Base-by-base conservation (phyloP, 2,329 filamentous ascomycete species). In the Fusarium sp. region DNA sequence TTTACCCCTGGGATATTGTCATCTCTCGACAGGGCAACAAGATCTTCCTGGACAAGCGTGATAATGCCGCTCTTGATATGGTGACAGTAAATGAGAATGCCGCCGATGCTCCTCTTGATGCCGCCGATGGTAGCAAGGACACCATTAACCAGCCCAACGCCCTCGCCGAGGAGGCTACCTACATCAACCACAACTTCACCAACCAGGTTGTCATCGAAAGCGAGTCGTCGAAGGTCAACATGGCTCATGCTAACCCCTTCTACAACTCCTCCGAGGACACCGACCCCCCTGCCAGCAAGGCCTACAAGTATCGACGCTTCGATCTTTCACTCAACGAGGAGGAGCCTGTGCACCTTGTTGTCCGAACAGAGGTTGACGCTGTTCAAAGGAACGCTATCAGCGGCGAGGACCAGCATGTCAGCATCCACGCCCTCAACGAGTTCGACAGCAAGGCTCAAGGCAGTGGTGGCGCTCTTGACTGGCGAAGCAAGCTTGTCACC, bases 101-200 rank as follows among this genome's bases (percentile, higher is more conserved):
- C 13, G 93, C 93, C 68, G 96, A 99, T 82, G 94, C 95, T 30
- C 96, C 96, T 40, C 88, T 98, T 57, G 96, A 99, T 81, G 90
- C 92, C 32, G 91, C 93, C 62, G 95, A 98, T 79, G 93, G 93
- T 77, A 94, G 93, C 86, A 97, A 97, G 85, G 96, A 99, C 80
- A 87, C 89, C 73, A 92, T 99, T 84, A 99, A 99, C 89, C 94
- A 94, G 79, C 96, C 96, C n/a, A 85, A 87, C 60, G 94, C 95
- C 58, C 90, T 99, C 63, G 95, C 97, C 78, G 92, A 98, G 82
- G 96, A 99, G 85, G 96, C 96, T 60, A 99, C 96, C 56, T 97
- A 98, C 86, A 99, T 99, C 89, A 99, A 99, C 90, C 96, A 98
- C 89, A 97, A 98, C 87, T 99, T 99, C 83, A 93, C 94, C 76